Conservation (phyloP, 2,329 filamentous ascomycete genomes). For the Ophiobolus disseminans region DNA sequence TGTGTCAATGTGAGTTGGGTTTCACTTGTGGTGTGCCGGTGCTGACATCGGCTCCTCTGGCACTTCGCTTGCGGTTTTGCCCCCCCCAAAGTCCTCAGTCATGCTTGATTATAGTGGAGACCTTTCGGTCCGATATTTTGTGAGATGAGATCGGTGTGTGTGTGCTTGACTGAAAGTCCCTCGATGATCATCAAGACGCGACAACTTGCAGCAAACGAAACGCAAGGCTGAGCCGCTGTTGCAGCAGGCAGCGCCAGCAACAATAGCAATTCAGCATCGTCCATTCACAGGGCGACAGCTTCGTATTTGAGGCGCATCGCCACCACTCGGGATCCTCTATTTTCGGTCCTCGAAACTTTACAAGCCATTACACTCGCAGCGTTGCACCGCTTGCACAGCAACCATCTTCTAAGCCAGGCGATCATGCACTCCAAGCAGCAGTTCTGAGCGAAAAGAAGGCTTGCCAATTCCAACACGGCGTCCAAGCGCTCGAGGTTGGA, state of each 20-base stretch:
- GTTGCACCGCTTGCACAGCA: conserved; percentile 6
- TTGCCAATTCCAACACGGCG: background rate
- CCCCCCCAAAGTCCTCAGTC: conserved; percentile 17
- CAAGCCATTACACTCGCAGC: conserved; percentile 15
- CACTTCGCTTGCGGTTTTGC: conserved; percentile 13
- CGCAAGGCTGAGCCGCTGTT: conserved; percentile 27
- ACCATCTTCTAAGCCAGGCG: conserved; percentile 6
- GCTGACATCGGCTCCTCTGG: conserved; percentile 15
- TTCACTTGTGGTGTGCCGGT: conserved; percentile 14
- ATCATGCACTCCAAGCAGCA: conserved; percentile 6
- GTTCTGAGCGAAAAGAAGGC: conserved; percentile 1
- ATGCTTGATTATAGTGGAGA: conserved; percentile 2
- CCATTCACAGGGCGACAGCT: conserved; percentile 1
- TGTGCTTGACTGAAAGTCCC: conserved; percentile 22
- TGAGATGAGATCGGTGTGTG: conserved; percentile 12
- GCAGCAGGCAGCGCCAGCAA: conserved; percentile 1
- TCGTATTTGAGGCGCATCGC: conserved; percentile 7
- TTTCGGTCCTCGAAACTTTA: conserved; percentile 12
- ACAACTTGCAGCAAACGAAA: conserved; percentile 33
- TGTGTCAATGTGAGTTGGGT: conserved; percentile 10
- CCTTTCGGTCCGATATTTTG: conserved; percentile 15
- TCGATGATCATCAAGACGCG: conserved; percentile 30
- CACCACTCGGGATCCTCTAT: conserved; percentile 16
- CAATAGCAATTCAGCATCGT: background rate
- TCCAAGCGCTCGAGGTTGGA: conserved; percentile 12